Conservation (phyloP, 1,284 basidiomycete genomes). For the Mycosarcoma maydis region DNA sequence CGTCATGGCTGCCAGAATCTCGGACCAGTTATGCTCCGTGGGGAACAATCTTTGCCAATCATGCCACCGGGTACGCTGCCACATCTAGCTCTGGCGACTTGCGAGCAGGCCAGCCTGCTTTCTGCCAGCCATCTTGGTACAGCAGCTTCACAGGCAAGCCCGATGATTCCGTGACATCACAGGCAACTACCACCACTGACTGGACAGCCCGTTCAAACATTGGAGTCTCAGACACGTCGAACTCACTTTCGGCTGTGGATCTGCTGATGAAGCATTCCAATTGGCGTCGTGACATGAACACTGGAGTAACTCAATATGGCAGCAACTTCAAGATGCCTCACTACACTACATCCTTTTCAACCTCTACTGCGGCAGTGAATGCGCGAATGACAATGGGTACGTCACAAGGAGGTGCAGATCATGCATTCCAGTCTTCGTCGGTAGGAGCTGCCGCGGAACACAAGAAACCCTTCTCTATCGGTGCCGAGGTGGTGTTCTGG, state of each 20-base stretch:
- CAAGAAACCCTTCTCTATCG: slow-evolving; percentile 20
- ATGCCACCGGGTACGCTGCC: too few species aligned
- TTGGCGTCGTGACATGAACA: slow-evolving; percentile 10
- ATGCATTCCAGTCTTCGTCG: background rate
- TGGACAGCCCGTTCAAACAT: background rate
- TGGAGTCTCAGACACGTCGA: background rate
- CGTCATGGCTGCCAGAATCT: background rate
- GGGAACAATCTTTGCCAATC: too few species aligned
- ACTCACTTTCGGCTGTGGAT: background rate
- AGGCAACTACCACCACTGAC: background rate
- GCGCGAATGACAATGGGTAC: too few species aligned
- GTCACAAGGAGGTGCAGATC: background rate
- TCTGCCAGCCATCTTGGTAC: slow-evolving; percentile 1
- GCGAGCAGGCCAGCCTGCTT: too few species aligned
- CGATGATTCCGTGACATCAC: background rate
- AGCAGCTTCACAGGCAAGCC: background rate
- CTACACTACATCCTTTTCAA: slow-evolving; percentile 4
- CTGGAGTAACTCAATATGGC: background rate
- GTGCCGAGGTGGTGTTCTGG: slow-evolving; percentile 43
- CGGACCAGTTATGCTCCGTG: too few species aligned
- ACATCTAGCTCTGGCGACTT: too few species aligned
- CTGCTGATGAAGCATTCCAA: slow-evolving; percentile 26
- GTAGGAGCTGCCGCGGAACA: background rate
- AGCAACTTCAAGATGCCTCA: background rate
- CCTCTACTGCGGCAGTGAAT: background rate